A percentile compares a stretch with the other conserved stretches of the same genome.
phyloP scores from a whole-genome alignment of 441 rosid genomes.

The Euphorbia schlechtendalii region DNA sequence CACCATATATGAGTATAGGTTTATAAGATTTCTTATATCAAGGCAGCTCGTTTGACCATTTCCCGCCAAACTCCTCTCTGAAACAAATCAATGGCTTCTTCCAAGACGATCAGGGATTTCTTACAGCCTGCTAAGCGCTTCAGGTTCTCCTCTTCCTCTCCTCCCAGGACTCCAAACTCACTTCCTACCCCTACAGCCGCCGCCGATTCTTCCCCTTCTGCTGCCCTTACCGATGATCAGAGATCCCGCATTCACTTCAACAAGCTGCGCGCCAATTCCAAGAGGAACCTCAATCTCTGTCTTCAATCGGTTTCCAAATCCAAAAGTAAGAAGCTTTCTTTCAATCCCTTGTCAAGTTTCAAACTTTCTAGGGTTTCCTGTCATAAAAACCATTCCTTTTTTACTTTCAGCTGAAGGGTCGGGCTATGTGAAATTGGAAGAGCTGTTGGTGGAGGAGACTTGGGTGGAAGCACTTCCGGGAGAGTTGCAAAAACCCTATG shows the following conservation, averaged over 20 bases:
- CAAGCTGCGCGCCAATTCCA: constrained; percentile 60
- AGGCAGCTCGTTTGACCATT: neutral
- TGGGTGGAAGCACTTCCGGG: constrained; percentile 71
- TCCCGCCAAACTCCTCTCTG: constrained; percentile 15
- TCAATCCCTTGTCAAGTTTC: neutral
- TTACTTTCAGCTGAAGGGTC: constrained; percentile 25
- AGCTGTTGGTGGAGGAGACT: constrained; percentile 74
- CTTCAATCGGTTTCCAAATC: constrained; percentile 48
- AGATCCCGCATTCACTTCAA: constrained; percentile 50
- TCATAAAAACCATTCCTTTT: neutral
- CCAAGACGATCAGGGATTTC: constrained; percentile 56
- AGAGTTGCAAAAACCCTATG: constrained; percentile 66
- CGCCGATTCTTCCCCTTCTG: constrained; percentile 16
- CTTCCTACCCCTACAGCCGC: neutral
- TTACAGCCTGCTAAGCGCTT: constrained; percentile 72
- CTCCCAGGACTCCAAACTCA: constrained; percentile 12
- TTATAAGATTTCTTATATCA: neutral
- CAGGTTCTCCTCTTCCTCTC: constrained; percentile 32
- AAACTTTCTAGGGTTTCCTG: constrained; percentile 9
- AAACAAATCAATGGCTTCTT: constrained; percentile 22
- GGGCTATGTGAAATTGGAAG: constrained; percentile 51
- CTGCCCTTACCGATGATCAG: constrained; percentile 45
- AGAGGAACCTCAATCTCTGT: constrained; percentile 60
- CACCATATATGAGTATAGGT: too few species aligned
- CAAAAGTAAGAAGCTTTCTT: constrained; percentile 28